phyloP scores from a whole-genome alignment of 2,329 filamentous ascomycete species.

The Monilinia vaccinii-corymbosi region DNA sequence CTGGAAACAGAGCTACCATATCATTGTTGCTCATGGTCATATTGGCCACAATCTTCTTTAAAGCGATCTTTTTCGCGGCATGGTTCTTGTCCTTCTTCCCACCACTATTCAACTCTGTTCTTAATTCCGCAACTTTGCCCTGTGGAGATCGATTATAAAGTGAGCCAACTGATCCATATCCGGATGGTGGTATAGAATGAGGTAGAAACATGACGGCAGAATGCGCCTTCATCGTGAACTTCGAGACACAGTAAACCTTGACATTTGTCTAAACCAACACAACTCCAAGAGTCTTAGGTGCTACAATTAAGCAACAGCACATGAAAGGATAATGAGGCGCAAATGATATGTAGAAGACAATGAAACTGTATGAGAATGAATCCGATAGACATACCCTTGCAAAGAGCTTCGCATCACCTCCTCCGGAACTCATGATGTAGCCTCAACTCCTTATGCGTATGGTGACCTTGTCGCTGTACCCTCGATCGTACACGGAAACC shows the following conservation, averaged over 20 bases:
- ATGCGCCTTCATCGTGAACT: constrained; percentile 1
- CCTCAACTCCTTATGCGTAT: constrained; percentile 16
- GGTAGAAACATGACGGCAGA: constrained; percentile 26
- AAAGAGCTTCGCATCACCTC: constrained; percentile 98
- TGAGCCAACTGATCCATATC: constrained; percentile 22
- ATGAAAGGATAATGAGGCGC: constrained; percentile 12
- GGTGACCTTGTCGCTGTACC: constrained; percentile 3
- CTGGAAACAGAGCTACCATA: constrained; percentile 94
- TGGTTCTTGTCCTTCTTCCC: constrained; percentile 98
- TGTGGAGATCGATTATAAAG: constrained; percentile 43
- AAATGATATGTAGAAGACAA: background rate
- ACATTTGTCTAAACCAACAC: background rate
- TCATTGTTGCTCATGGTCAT: constrained; percentile 99
- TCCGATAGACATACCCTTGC: constrained; percentile 64
- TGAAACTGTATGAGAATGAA: background rate
- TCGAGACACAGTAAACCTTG: background rate
- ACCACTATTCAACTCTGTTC: constrained; percentile 85
- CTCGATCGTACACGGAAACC: constrained; percentile 15
- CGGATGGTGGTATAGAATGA: constrained; percentile 23
- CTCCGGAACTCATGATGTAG: constrained; percentile 38
- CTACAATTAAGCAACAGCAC: constrained; percentile 7
- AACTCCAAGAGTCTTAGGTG: background rate
- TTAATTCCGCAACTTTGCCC: constrained; percentile 98
- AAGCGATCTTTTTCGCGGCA: constrained; percentile 87
- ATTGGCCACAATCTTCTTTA: constrained; percentile 99